A percentile compares a stretch with the other conserved stretches of the same genome.
Evolutionary conservation across 2,329 filamentous ascomycete genomes (phyloP).

Genomic region (Colletotrichum sp.): DNA sequence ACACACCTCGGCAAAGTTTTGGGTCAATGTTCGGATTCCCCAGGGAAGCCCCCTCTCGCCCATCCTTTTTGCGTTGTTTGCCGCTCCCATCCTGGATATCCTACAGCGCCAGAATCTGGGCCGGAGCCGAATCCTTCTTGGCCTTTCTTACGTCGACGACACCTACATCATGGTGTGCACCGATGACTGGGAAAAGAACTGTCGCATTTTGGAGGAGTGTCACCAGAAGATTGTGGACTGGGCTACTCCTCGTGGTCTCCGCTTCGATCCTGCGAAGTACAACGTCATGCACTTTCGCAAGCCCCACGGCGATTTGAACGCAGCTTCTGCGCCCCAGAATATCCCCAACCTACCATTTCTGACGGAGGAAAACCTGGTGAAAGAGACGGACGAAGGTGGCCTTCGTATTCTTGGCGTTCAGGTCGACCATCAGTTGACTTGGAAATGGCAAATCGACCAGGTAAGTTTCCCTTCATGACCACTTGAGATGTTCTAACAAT

Average conservation of each 20-base stretch:
- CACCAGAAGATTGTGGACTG: background rate
- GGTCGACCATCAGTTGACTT: background rate
- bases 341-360: background rate
- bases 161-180: background rate
- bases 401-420: background rate
- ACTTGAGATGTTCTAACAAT: too few relatives aligned
- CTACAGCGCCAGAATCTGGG: background rate
- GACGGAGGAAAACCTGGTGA: background rate
- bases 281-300: background rate
- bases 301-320: background rate
- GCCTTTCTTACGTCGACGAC: background rate
- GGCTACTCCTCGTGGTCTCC: background rate
- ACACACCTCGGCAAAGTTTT: background rate
- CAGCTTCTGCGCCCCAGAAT: background rate
- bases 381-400: background rate
- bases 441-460: background rate
- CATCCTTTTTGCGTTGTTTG: conserved; percentile 1
- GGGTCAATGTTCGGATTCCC: background rate
- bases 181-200: background rate
- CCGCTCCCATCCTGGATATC: background rate
- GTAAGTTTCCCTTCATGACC: background rate
- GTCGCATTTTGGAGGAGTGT: background rate
- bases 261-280: background rate
- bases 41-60: conserved; percentile 2
- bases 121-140: background rate